These are phyloP conservation scores for Pleurotus eryngii DNA, from an alignment of 768 basidiomycete genomes.

Conservation along the genomic window DNA sequence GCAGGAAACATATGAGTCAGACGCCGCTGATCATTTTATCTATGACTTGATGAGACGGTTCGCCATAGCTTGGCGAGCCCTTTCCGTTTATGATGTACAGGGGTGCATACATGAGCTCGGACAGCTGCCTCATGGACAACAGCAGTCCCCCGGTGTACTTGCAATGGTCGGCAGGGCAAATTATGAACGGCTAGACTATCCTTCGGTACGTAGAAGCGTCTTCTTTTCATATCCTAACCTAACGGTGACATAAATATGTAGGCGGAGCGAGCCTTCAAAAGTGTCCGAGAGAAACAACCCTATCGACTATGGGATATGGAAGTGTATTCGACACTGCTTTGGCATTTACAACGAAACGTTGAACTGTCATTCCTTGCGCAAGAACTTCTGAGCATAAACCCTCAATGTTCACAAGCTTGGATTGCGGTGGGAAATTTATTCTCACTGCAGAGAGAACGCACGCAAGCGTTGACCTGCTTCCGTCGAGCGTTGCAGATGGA, in stretches of 20 bases:
- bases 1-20: slow-evolving; percentile 66
- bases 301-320: slow-evolving; percentile 92
- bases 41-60: slow-evolving; percentile 80
- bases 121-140: slow-evolving; percentile 68
- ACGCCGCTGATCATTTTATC: slow-evolving; percentile 79
- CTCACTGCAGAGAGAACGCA: slow-evolving; percentile 90
- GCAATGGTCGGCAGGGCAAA: slow-evolving; percentile 83
- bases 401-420: slow-evolving; percentile 88
- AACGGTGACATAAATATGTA: slow-evolving; percentile 34
- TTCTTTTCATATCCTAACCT: slow-evolving; percentile 14
- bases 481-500: slow-evolving; percentile 87
- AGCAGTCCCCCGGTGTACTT: slow-evolving; percentile 73
- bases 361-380: slow-evolving; percentile 91
- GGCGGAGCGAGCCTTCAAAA: slow-evolving; percentile 89
- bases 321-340: slow-evolving; percentile 91
- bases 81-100: slow-evolving; percentile 75
- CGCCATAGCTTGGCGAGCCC: slow-evolving; percentile 71
- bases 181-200: slow-evolving; percentile 88
- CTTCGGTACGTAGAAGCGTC: slow-evolving; percentile 58
- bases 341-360: slow-evolving; percentile 86
- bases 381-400: slow-evolving; percentile 80
- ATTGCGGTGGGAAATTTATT: slow-evolving; percentile 96
- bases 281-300: slow-evolving; percentile 81
- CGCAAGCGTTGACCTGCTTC: slow-evolving; percentile 93
- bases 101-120: slow-evolving; percentile 75